Base-by-base conservation (phyloP, 306 rosid species). In the Cicer yamashitae region DNA sequence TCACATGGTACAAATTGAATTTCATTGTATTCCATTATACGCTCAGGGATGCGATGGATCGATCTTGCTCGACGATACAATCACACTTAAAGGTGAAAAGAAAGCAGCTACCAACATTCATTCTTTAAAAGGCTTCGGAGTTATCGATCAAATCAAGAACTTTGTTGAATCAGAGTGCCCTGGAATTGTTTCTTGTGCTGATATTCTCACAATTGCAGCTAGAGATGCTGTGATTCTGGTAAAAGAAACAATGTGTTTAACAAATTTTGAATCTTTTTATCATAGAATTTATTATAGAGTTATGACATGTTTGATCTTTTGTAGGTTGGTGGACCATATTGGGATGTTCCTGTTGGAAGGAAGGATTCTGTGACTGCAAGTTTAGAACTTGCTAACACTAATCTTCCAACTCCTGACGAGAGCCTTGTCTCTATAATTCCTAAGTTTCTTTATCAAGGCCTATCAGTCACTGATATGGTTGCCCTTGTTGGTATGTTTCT, bases 311-410 rank as follows among this genome's bases (percentile, higher is more conserved):
- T 1, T 58, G 41, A 59, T 41, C 10, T 72, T 30, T 65, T 82
- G 54, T 63, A 94, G 98, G 98, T 94, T 38, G 97, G 98, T 60
- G 98, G 98, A 44, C 98, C 98, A 7, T 90, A 90, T 43, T 94
- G 97, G 97, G 93, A 94, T 66, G 97, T 94, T 68, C 98, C 98
- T 15, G 73, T 94, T 25, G 98, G 98, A 83, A 94, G 98, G 82
- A 94, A 91, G 75, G 98, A 94, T 74, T 89, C 98, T 6, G 54
- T 79, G 10, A 94, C 88, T 30, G 97, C 97, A 41, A 70, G 77
- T 65, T 77, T 57, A 79, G 97, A 71, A 43, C 94, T 90, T 66
- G 91, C 96, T 39, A 76, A 74, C 46, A 25, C 86, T 14, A 85
- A 91, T 82, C 67, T 94, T 82, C 98, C 98, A 9, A 77, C 86